Evolutionary conservation across 1,284 basidiomycete species (phyloP).

Genomic region (Tilletia indica): DNA sequence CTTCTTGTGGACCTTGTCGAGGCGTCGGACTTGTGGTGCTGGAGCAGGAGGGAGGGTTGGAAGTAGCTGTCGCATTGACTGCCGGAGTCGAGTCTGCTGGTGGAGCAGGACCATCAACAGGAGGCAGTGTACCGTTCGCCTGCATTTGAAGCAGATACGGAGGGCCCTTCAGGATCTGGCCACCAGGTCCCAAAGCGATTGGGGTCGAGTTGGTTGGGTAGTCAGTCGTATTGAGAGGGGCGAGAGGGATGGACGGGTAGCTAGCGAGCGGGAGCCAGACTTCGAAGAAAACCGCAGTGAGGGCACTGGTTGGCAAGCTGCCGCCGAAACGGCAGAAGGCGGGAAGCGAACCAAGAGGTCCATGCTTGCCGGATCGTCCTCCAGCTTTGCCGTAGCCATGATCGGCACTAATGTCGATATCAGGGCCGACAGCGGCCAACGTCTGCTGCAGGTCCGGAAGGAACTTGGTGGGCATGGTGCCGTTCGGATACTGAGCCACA

Average conservation of each 20-base stretch:
- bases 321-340: slow-evolving; percentile 21
- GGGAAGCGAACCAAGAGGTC: slow-evolving; percentile 18
- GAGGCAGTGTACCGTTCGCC: not conserved
- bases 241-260: slow-evolving; percentile 11
- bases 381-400: slow-evolving; percentile 4
- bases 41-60: too few species aligned
- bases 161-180: slow-evolving; percentile 7
- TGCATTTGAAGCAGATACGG: slow-evolving; percentile 2
- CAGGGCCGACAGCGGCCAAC: not conserved
- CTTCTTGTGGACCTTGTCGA: too few species aligned
- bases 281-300: slow-evolving; percentile 18
- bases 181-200: not conserved
- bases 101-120: too few species aligned
- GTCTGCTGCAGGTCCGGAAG: not conserved
- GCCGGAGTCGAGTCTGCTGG: too few species aligned
- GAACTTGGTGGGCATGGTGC: slow-evolving; percentile 9
- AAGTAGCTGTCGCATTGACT: too few species aligned
- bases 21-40: too few species aligned
- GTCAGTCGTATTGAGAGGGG: slow-evolving; percentile 4
- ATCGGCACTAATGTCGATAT: slow-evolving; percentile 19
- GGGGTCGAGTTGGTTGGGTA: slow-evolving; percentile 21
- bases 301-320: not conserved
- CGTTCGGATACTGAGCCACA: slow-evolving; percentile 4
- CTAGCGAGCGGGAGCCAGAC: slow-evolving; percentile 20
- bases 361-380: not conserved